These are phyloP conservation scores for Withania somnifera DNA, from an alignment of 305 asterid genomes.

Conservation along the genomic window DNA sequence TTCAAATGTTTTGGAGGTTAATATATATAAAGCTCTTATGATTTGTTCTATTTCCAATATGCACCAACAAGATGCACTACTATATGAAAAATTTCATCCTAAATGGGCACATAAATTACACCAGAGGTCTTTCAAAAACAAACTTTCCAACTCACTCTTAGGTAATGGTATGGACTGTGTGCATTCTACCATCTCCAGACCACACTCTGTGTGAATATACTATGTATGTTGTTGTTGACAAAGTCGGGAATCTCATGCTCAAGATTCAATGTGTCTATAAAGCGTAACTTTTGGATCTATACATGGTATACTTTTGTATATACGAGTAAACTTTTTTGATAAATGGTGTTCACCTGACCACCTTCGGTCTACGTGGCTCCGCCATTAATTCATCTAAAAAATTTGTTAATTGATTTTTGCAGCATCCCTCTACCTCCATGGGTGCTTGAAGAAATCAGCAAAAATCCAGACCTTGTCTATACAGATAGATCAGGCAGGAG, in stretches of 20 bases:
- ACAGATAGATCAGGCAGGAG: constrained; percentile 81
- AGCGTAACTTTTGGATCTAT: background rate
- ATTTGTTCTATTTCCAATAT: background rate
- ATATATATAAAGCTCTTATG: too few relatives aligned
- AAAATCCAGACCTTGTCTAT: constrained; percentile 76
- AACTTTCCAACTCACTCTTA: too few relatives aligned
- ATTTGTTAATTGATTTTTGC: constrained; percentile 15
- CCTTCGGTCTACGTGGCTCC: background rate
- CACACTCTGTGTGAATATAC: too few relatives aligned
- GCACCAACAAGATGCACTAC: background rate
- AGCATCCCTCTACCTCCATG: constrained; percentile 93
- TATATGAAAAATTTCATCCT: background rate
- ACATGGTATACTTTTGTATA: background rate
- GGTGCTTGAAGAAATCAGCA: constrained; percentile 93
- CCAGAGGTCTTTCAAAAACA: too few relatives aligned
- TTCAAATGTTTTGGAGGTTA: background rate
- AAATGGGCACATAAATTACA: background rate
- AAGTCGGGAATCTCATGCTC: too few relatives aligned
- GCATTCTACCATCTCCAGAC: too few relatives aligned
- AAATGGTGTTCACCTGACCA: background rate
- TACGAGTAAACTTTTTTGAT: background rate
- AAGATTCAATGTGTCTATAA: background rate
- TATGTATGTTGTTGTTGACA: too few relatives aligned
- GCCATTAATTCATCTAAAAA: background rate
- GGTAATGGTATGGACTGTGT: too few relatives aligned